Evolutionary conservation across 768 basidiomycete species (phyloP).

Genomic region (Calocera cornea): DNA sequence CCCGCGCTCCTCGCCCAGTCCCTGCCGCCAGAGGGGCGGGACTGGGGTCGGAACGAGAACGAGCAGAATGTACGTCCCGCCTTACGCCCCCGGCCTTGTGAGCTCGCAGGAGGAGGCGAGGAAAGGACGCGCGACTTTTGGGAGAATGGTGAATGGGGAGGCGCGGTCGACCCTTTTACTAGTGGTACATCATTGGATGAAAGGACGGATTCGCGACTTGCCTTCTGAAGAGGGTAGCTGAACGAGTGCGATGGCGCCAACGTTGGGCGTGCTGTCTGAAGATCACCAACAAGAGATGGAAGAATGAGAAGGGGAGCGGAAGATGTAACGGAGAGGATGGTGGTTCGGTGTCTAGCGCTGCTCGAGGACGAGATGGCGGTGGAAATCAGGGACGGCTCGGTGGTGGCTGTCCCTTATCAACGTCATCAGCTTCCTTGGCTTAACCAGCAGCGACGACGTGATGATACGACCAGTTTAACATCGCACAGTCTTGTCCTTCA

Average conservation of each 20-base stretch:
- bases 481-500: too few relatives aligned
- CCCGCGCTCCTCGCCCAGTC: neutral
- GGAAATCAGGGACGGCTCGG: neutral
- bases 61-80: neutral
- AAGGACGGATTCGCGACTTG: neutral
- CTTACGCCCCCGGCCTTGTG: neutral
- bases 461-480: too few relatives aligned
- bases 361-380: neutral
- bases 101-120: constrained; percentile 4
- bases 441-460: neutral
- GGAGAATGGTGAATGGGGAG: neutral
- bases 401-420: neutral
- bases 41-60: neutral
- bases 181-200: neutral
- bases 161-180: constrained; percentile 3
- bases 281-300: neutral
- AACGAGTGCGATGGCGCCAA: neutral
- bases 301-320: neutral
- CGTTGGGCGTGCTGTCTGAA: neutral
- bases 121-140: constrained; percentile 4
- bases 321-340: neutral
- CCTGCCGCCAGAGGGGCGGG: constrained; percentile 1
- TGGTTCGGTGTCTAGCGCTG: neutral
- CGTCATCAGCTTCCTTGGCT: neutral
- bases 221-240: neutral